Evolutionary conservation across 352 stramenopile species (phyloP).

Genomic region (Saprolegnia diclina): DNA sequence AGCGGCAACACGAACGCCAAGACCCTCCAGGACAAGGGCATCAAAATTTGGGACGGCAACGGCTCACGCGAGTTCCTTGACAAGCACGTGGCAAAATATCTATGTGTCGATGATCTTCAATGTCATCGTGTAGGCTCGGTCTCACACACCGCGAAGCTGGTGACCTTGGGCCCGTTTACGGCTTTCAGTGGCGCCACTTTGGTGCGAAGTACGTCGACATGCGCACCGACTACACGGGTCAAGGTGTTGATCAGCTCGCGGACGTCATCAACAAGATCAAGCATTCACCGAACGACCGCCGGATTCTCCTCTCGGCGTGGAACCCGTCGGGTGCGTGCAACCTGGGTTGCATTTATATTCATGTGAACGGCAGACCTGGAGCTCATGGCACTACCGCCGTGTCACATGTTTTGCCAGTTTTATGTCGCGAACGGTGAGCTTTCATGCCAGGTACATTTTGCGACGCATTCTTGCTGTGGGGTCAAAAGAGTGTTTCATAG

Average conservation of each 20-base stretch:
- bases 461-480: constrained; percentile 9
- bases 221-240: constrained; percentile 96
- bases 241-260: constrained; percentile 98
- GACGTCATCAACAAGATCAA: constrained; percentile 98
- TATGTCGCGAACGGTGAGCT: constrained; percentile 81
- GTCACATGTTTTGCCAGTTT: constrained; percentile 99
- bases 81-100: constrained; percentile 28
- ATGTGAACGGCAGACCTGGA: not conserved
- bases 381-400: constrained; percentile 97
- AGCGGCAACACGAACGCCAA: constrained; percentile 95
- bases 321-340: constrained; percentile 83
- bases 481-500: constrained; percentile 28
- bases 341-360: not conserved
- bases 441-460: constrained; percentile 47
- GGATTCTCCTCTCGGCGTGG: constrained; percentile 99
- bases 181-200: constrained; percentile 99
- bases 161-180: constrained; percentile 96
- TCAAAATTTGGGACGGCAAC: constrained; percentile 99
- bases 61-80: constrained; percentile 94
- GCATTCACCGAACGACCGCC: constrained; percentile 94
- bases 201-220: constrained; percentile 97
- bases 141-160: constrained; percentile 93
- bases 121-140: constrained; percentile 48
- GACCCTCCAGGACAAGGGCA: constrained; percentile 94
- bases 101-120: not conserved